phyloP scores from a whole-genome alignment of 257 asterid genomes.

The Lycium barbarum region DNA sequence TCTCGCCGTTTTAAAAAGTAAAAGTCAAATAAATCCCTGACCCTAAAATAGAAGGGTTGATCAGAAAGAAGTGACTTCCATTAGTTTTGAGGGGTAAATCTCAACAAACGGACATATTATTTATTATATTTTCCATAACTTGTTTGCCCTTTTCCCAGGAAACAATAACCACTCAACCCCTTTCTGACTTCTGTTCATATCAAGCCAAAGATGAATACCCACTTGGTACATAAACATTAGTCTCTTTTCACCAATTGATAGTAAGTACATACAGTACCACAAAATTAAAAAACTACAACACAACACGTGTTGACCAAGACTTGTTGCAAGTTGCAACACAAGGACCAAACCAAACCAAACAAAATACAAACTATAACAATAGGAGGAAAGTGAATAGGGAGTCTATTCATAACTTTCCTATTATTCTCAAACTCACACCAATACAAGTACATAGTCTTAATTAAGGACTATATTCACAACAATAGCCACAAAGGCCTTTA shows the following conservation, averaged over 20 bases:
- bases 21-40: no score
- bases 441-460: neutral
- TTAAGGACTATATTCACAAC: neutral
- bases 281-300: neutral
- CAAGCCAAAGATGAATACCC: neutral
- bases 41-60: no score
- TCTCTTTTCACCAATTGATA: neutral
- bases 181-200: no score
- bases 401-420: neutral
- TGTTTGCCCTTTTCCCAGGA: no score
- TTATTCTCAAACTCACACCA: neutral
- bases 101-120: no score
- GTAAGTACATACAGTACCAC: neutral
- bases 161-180: no score
- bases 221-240: neutral
- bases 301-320: neutral
- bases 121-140: no score
- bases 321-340: conserved; percentile 1
- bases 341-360: neutral
- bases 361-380: neutral
- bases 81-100: no score
- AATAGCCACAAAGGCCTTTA: neutral
- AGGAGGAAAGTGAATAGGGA: neutral
- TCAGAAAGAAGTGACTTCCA: no score
- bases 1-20: no score